phyloP scores from a whole-genome alignment of 2,329 filamentous ascomycete species.

The Botrytis cinerea region DNA sequence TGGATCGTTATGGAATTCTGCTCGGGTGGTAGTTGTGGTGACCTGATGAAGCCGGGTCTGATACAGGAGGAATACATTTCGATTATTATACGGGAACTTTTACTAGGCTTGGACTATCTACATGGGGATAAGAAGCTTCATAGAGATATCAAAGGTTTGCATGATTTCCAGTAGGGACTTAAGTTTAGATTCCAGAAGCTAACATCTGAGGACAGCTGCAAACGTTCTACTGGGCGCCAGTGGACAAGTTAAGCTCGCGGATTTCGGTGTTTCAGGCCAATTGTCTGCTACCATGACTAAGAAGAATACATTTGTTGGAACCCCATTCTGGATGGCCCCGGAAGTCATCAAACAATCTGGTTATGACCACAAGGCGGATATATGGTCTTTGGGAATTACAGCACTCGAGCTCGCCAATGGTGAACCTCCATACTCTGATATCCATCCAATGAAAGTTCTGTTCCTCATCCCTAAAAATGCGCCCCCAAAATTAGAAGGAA shows the following conservation, averaged over 20 bases:
- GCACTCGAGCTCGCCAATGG: conserved; percentile 89
- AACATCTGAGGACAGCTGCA: conserved; percentile 62
- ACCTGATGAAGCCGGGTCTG: conserved; percentile 89
- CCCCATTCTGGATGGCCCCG: conserved; percentile 99
- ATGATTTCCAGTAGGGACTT: neutral
- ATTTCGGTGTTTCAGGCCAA: conserved; percentile 96
- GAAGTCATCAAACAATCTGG: conserved; percentile 98
- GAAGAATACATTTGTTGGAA: conserved; percentile 98
- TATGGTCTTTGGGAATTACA: conserved; percentile 95
- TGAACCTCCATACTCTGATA: conserved; percentile 92
- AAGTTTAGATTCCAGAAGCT: conserved; percentile 11
- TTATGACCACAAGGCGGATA: conserved; percentile 96
- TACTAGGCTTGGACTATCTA: conserved; percentile 88
- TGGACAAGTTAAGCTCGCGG: conserved; percentile 94
- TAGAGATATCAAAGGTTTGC: conserved; percentile 86
- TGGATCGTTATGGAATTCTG: conserved; percentile 99
- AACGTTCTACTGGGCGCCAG: conserved; percentile 88
- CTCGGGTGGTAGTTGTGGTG: conserved; percentile 92
- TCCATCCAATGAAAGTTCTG: conserved; percentile 97
- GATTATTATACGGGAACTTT: conserved; percentile 87
- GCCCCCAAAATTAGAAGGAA: conserved; percentile 76
- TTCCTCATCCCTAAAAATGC: conserved; percentile 96
- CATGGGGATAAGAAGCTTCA: conserved; percentile 96
- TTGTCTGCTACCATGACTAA: conserved; percentile 98
- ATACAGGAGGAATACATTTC: conserved; percentile 96